Evolutionary conservation across 257 asterid genomes (phyloP), one percentile per base, ranked within the genome.

Genomic region (Forsythia viridissima): DNA sequence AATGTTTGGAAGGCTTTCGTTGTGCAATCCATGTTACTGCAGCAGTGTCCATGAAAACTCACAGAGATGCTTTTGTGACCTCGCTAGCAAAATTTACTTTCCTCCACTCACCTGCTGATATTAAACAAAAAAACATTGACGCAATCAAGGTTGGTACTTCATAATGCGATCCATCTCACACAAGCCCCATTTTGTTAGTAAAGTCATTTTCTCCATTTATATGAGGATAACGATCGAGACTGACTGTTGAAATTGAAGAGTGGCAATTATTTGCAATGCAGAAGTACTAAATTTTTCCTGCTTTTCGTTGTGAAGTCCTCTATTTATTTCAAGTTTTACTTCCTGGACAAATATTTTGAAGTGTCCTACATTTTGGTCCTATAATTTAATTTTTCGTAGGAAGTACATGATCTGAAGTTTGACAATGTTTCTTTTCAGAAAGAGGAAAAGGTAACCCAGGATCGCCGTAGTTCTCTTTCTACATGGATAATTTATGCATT

Each of bases 31-130:
- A 89, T 88, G 99, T 96, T 77, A 93, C 99, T 79, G 97, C 99
- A 67, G 98, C 90, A 59, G 90, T 96, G 97, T 92, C 97, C 76
- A 93, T 93, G 99, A 96, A 92, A 90, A 96, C 98, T 77, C 99
- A 93, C 51, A 88, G 99, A 82, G 98, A 96, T 87, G 99, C 98
- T 82, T 96, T 93, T 84, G 83, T 96, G 84, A 92, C 99, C 74
- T 93, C 99, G 43, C 88, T 96, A 73, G 99, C 99, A 67, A 96
- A 96, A 82, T 96, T 96, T 84, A 96, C 99, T 76, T 92, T 92
- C 52, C 99, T 96, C 71, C 99, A 96, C 85, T 92, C 99, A 65
- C 99, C 99, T 76, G 97, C 97, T 41, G 99, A 96, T 84, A 96
- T 96, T 57, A 92, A 93, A 87, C 92, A 86, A 88, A 96, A 90